Percentiles rank a stretch among this genome's conserved stretches.
phyloP scores from a whole-genome alignment of 306 rosid species.

The Glycine soja region DNA sequence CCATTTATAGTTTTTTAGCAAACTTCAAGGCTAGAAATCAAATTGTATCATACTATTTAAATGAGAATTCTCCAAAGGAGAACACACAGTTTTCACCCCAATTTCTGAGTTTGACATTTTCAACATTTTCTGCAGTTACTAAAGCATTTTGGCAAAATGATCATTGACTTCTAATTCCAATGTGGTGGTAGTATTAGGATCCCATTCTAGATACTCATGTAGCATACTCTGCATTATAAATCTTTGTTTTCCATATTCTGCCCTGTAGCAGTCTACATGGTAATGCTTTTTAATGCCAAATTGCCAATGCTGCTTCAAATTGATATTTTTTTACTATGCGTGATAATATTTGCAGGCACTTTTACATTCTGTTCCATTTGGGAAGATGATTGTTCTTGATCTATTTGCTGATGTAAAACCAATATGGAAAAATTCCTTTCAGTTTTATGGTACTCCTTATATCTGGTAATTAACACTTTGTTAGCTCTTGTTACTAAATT shows the following conservation, averaged over 20 bases:
- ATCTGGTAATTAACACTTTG: slow-evolving; percentile 70
- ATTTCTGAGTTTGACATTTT: no score
- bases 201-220: not conserved
- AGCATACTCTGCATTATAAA: slow-evolving; percentile 1
- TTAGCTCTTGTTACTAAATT: slow-evolving; percentile 32
- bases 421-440: slow-evolving; percentile 83
- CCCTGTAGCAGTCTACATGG: not conserved
- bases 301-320: slow-evolving; percentile 7
- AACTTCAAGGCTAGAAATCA: no score
- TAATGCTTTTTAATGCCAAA: slow-evolving; percentile 17
- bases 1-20: no score
- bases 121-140: not conserved
- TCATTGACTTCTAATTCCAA: not conserved
- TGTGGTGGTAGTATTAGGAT: not conserved
- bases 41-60: no score
- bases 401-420: slow-evolving; percentile 97
- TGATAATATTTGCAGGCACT: slow-evolving; percentile 76
- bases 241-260: not conserved
- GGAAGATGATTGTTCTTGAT: slow-evolving; percentile 98
- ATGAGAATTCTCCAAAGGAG: no score
- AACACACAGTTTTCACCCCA: no score
- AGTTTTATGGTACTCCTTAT: slow-evolving; percentile 93
- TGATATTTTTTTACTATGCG: slow-evolving; percentile 2
- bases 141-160: slow-evolving; percentile 1
- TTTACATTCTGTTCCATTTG: slow-evolving; percentile 86